A percentile compares a stretch with the other conserved stretches of the same genome.
Evolutionary conservation across 2,329 filamentous ascomycete species (phyloP).

Genomic region (Penicillium janthinellum): DNA sequence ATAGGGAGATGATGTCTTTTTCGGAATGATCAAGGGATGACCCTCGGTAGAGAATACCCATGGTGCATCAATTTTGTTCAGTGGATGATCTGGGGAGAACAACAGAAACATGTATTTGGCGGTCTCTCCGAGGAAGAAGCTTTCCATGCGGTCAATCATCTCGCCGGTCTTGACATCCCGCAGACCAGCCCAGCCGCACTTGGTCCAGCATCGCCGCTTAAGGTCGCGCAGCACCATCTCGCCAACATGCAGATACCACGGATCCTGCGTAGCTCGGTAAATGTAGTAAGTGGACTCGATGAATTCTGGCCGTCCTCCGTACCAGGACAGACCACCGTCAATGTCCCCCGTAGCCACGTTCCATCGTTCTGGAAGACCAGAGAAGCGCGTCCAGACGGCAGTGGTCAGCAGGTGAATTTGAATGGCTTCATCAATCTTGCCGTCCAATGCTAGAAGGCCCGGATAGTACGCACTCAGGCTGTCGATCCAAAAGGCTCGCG

Average conservation of each 20-base stretch:
- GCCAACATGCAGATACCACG: slow-evolving; percentile 93
- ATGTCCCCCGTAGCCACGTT: slow-evolving; percentile 81
- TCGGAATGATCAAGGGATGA: slow-evolving; percentile 84
- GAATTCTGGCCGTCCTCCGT: slow-evolving; percentile 93
- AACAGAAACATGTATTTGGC: slow-evolving; percentile 93
- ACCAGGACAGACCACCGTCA: slow-evolving; percentile 87
- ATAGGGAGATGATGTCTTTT: slow-evolving; percentile 32
- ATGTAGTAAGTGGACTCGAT: slow-evolving; percentile 96
- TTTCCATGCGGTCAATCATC: slow-evolving; percentile 94
- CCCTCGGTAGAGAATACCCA: slow-evolving; percentile 97
- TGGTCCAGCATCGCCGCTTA: slow-evolving; percentile 81
- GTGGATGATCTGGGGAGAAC: slow-evolving; percentile 80
- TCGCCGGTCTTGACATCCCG: slow-evolving; percentile 81
- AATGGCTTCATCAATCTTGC: slow-evolving; percentile 87
- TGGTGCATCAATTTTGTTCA: slow-evolving; percentile 82
- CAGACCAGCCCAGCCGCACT: slow-evolving; percentile 90
- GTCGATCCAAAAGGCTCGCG: slow-evolving; percentile 92
- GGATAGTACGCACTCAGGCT: slow-evolving; percentile 95
- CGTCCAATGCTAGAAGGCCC: slow-evolving; percentile 80
- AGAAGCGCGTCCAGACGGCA: slow-evolving; percentile 91
- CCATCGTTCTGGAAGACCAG: slow-evolving; percentile 93
- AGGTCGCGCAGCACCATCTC: slow-evolving; percentile 95
- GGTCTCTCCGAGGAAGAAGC: slow-evolving; percentile 96
- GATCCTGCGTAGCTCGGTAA: slow-evolving; percentile 90
- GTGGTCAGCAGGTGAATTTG: slow-evolving; percentile 88